Base-by-base conservation (phyloP, 2,329 filamentous ascomycete genomes). In the Cladosporium sphaerospermum region DNA sequence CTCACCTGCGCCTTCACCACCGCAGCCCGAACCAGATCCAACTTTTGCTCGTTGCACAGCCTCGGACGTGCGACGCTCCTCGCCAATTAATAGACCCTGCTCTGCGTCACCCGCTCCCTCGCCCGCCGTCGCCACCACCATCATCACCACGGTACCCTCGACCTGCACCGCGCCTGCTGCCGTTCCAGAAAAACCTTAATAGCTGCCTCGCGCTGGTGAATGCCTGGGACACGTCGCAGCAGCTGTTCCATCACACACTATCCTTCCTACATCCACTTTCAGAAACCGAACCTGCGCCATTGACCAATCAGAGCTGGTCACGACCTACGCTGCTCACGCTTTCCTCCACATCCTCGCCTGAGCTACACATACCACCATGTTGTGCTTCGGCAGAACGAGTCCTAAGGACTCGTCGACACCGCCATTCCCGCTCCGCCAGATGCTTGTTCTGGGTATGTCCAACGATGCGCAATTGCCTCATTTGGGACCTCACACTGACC, bases 371-470 rank as follows among this genome's bases (percentile, higher is more conserved):
- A 39, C n/a, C 23, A 49, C 4, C 37, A 54, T 54, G 52, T 39
- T 43, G 52, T 54, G 52, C 40, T 54, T 54, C 52, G 41, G 52
- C 34, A 45, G 52, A 28, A 43, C 45, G 54, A 57, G 54, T 56
- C 59, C 49, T 32, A 51, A 59, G 42, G 58, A 62, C 59, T 59
- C 61, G 52, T 37, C 41, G 11, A 54, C 52, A 6, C 62, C 59
- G 45, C 60, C 65, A 62, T 85, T 85, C 67, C 82, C 82, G 37
- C 71, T 74, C 37, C 74, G 72, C 60, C 82, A 84, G 63, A 73
- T 85, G 61, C 78, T 77, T 54, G 68, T 81, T 19, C 67, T 81
- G 52, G 77, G 78, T 80, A 70, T 60, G 75, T 52, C 13, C 11
- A 13, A 37, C 13, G 7, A 11, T 11, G n/a, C 13, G 40, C 32